phyloP scores from a whole-genome alignment of 345 rosid genomes.

The Cochlearia excelsa region DNA sequence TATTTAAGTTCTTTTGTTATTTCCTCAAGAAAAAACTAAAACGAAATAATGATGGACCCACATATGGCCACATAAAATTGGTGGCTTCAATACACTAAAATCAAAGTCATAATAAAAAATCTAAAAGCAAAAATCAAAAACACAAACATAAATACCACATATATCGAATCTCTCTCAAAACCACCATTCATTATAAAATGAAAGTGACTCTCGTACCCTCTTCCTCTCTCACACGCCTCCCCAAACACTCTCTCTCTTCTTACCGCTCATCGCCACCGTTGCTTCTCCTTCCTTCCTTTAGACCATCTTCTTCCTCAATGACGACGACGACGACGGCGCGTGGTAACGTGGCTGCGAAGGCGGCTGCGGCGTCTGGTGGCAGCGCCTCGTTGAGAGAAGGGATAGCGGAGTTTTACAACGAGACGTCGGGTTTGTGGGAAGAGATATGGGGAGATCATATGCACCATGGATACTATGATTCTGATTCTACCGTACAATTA shows the following conservation, averaged over 20 bases:
- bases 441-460: conserved; percentile 93
- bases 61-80: too few relatives aligned
- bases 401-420: conserved; percentile 82
- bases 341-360: conserved; percentile 13
- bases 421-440: conserved; percentile 84
- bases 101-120: too few relatives aligned
- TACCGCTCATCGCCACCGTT: not conserved
- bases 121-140: too few relatives aligned
- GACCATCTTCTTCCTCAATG: conserved; percentile 21
- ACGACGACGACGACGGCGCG: conserved; percentile 13
- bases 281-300: conserved; percentile 6
- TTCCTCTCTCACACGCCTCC: conserved; percentile 16
- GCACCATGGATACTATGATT: conserved; percentile 92
- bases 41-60: too few relatives aligned
- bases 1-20: too few relatives aligned
- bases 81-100: too few relatives aligned
- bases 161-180: too few relatives aligned
- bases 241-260: not conserved
- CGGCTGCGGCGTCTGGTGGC: conserved; percentile 15
- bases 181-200: conserved; percentile 14
- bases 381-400: conserved; percentile 44
- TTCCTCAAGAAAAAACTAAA: too few relatives aligned
- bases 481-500: conserved; percentile 37
- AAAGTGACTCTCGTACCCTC: conserved; percentile 13
- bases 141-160: too few relatives aligned